Evolutionary conservation across 352 stramenopile genomes (phyloP).

Genomic region (Peronospora farinosa): DNA sequence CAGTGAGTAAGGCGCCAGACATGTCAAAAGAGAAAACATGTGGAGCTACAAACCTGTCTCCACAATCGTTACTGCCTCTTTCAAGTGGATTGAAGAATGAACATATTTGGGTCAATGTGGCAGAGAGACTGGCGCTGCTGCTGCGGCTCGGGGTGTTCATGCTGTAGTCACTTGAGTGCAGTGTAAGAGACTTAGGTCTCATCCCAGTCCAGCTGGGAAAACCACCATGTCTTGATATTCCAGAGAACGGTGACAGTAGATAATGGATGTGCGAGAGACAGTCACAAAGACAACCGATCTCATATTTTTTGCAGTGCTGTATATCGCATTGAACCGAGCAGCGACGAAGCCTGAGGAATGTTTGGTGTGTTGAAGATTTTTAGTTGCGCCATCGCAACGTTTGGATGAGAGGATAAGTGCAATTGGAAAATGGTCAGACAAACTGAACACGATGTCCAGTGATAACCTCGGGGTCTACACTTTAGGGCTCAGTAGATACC

Average conservation of each 20-base stretch:
- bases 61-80: constrained; percentile 29
- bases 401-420: neutral
- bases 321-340: constrained; percentile 9
- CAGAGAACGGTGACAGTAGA: constrained; percentile 10
- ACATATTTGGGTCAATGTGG: constrained; percentile 7
- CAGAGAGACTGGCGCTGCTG: constrained; percentile 18
- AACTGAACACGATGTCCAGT: neutral
- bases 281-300: constrained; percentile 22
- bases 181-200: constrained; percentile 10
- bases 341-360: constrained; percentile 1
- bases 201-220: constrained; percentile 19
- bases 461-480: neutral
- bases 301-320: neutral
- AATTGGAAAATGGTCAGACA: neutral
- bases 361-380: neutral
- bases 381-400: neutral
- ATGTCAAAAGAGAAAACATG: constrained; percentile 15
- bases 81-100: constrained; percentile 21
- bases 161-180: neutral
- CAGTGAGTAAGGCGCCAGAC: constrained; percentile 13
- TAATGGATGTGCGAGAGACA: constrained; percentile 2
- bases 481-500: too few species aligned
- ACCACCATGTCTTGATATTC: constrained; percentile 20
- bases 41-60: constrained; percentile 27
- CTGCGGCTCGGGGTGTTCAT: constrained; percentile 10